Conservation (phyloP, 129 eudicot genomes). For the Centella asiatica region DNA sequence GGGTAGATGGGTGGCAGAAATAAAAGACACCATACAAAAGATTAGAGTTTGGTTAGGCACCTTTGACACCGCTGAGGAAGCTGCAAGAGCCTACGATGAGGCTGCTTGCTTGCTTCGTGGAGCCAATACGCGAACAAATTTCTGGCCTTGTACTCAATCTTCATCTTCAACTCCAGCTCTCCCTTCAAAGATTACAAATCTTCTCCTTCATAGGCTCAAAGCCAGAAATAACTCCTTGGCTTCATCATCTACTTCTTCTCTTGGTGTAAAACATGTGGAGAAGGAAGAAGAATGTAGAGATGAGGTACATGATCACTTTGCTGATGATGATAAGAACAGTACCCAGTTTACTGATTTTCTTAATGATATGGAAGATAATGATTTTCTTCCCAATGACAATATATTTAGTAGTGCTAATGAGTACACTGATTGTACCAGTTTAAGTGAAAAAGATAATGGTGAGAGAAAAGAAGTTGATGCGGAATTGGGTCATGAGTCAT, state of each 20-base stretch:
- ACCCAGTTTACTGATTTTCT: conserved; percentile 61
- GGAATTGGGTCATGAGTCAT: conserved; percentile 15
- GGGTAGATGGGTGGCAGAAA: conserved; percentile 84
- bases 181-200: conserved; percentile 69
- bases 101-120: conserved; percentile 84
- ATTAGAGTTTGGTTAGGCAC: conserved; percentile 85
- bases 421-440: neutral
- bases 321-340: too few species aligned
- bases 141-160: conserved; percentile 63
- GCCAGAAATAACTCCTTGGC: conserved; percentile 58
- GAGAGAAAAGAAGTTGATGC: conserved; percentile 6
- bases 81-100: conserved; percentile 89
- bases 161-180: conserved; percentile 54
- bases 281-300: conserved; percentile 26
- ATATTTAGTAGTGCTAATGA: conserved; percentile 4
- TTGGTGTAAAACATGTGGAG: conserved; percentile 18
- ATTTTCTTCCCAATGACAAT: conserved; percentile 31
- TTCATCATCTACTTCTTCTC: conserved; percentile 21
- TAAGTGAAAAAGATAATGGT: conserved; percentile 22
- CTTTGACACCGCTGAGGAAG: conserved; percentile 83
- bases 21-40: conserved; percentile 79
- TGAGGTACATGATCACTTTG: conserved; percentile 31
- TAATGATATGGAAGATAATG: conserved; percentile 43
- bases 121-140: conserved; percentile 74
- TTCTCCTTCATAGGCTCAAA: conserved; percentile 62